Evolutionary conservation across 805 yeast genomes (phyloP), one percentile per base, ranked within the genome.

Genomic region (Candida sphagnicola): DNA sequence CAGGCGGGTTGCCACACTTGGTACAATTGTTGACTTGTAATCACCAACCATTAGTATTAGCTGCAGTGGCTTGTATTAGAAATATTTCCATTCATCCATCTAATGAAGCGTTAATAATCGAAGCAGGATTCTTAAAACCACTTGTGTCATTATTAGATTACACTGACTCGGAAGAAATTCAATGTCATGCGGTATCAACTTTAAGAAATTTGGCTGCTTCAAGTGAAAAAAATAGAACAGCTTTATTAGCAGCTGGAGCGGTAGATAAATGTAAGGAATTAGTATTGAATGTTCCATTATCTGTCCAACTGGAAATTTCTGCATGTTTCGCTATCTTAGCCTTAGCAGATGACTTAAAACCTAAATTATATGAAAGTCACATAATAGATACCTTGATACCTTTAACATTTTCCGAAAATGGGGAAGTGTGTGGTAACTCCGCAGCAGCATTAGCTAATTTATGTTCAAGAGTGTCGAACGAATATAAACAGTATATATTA

Each of bases 311-410:
- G 67, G 99, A 93, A 64, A 91, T 93, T 44, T 83, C 95, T 18
- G 99, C 99, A 3, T 91, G 97, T 59, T 83, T 93, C 66, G 99
- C 99, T 2, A 95, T 93, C 38, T 75, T 93, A 47, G 99, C 99
- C 0, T 70, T 93, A 36, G 96, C 97, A 16, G 99, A 93, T 65
- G 96, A 89, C 58, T 77, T 95, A 50, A 93, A 91, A 65, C 77
- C 83, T 37, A 84, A 84, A 53, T 72, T 93, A 51, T 77, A 93
- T 49, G 85, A 86, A 44, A 74, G 89, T 49, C 91, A 90, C 38
- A 81, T 93, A 31, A 76, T 89, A 44, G 89, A 85, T 51, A 96
- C 89, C 26, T 74, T 93, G 46, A 82, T 93, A 42, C 99, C 99
- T 25, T 75, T 93, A 59, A 93, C 98, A 2, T 80, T 78, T 50